A percentile compares a stretch with the other conserved stretches of the same genome.
Conservation (phyloP, 441 rosid species). For the Jatropha podagrica region DNA sequence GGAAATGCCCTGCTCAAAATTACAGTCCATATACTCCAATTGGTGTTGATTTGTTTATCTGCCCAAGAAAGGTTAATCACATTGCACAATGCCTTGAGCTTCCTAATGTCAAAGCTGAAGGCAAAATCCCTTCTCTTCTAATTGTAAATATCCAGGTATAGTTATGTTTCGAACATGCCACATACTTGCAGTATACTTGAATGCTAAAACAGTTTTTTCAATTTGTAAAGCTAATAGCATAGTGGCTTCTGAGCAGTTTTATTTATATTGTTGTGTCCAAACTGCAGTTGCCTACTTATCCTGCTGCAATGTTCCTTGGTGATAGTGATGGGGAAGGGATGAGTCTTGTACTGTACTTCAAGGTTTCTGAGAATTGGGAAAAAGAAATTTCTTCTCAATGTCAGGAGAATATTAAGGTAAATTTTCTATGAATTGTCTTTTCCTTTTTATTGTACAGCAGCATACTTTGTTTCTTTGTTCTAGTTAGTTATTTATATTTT, state of each 20-base stretch:
- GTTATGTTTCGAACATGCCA: not conserved
- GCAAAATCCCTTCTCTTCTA: slow-evolving; percentile 70
- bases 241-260: not conserved
- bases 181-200: not conserved
- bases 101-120: slow-evolving; percentile 60
- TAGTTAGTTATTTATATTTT: too few species aligned
- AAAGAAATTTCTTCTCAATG: slow-evolving; percentile 55
- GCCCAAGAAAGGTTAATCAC: slow-evolving; percentile 82
- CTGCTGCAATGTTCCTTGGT: slow-evolving; percentile 87
- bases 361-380: slow-evolving; percentile 60
- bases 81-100: slow-evolving; percentile 85
- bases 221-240: not conserved
- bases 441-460: not conserved
- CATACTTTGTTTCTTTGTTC: not conserved
- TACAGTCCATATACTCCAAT: slow-evolving; percentile 62
- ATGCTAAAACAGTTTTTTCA: not conserved
- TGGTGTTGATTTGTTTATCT: slow-evolving; percentile 75
- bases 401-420: slow-evolving; percentile 74
- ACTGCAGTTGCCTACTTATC: slow-evolving; percentile 88
- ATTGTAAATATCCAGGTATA: slow-evolving; percentile 88
- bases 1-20: slow-evolving; percentile 66
- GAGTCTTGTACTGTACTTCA: slow-evolving; percentile 88
- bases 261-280: slow-evolving; percentile 11
- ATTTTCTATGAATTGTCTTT: not conserved
- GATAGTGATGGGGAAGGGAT: slow-evolving; percentile 91